Evolutionary conservation across 331 rosid genomes (phyloP).

Genomic region (Cydonia oblonga): DNA sequence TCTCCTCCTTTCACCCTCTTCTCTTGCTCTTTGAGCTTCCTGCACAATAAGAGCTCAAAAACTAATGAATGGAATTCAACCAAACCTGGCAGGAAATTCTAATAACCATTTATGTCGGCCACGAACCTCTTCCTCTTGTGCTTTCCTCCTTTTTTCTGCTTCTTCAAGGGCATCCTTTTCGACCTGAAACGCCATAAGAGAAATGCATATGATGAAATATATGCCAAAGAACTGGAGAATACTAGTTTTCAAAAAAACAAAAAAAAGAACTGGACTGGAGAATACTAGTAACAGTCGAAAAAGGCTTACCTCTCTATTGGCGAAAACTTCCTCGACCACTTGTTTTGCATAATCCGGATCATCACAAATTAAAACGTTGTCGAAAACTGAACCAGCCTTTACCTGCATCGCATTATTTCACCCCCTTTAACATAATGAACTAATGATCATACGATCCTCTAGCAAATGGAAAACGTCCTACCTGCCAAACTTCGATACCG

Average conservation of each 20-base stretch:
- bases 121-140: slow-evolving; percentile 64
- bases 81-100: neutral
- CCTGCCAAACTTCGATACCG: slow-evolving; percentile 91
- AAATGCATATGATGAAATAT: neutral
- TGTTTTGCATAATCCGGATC: slow-evolving; percentile 80
- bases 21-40: slow-evolving; percentile 94
- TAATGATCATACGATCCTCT: neutral
- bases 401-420: slow-evolving; percentile 39
- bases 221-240: neutral
- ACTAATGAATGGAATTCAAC: slow-evolving; percentile 1
- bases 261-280: too few relatives aligned
- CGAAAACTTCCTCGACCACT: slow-evolving; percentile 61
- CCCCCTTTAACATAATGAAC: slow-evolving; percentile 10
- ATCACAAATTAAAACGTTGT: slow-evolving; percentile 69
- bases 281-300: neutral
- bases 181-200: slow-evolving; percentile 29
- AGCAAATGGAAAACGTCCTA: slow-evolving; percentile 17
- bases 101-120: neutral
- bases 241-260: too few relatives aligned
- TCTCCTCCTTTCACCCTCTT: slow-evolving; percentile 81
- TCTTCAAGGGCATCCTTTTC: slow-evolving; percentile 82
- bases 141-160: slow-evolving; percentile 74
- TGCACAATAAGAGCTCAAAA: slow-evolving; percentile 27
- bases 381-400: slow-evolving; percentile 73
- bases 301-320: slow-evolving; percentile 58